Evolutionary conservation across 2,329 filamentous ascomycete genomes (phyloP).

Genomic region (Huntiella decipiens): DNA sequence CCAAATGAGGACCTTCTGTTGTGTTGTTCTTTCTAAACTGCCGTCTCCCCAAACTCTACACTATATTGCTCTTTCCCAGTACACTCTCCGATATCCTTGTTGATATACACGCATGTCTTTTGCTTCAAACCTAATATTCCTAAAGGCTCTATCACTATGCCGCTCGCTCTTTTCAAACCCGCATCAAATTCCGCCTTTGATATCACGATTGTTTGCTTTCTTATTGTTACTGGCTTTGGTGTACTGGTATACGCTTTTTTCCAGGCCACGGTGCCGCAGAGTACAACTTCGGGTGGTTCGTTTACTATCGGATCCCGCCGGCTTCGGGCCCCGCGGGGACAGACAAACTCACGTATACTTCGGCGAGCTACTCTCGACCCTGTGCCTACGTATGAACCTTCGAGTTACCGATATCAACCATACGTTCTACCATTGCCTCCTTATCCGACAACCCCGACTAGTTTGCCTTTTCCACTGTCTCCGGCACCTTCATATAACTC

Average conservation of each 20-base stretch:
- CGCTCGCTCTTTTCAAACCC: background rate
- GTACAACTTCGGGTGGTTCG: background rate
- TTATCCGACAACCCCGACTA: background rate
- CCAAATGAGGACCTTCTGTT: no score
- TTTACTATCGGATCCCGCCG: background rate
- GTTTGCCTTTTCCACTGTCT: background rate
- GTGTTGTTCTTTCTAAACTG: no score
- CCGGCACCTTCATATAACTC: conserved; percentile 1
- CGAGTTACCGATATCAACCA: conserved; percentile 1
- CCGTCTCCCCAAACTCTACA: no score
- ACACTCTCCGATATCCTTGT: no score
- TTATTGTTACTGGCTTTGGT: conserved; percentile 9
- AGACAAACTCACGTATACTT: background rate
- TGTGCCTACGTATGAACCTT: conserved; percentile 9
- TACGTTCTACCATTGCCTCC: background rate
- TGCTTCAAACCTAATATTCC: background rate
- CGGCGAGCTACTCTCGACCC: conserved; percentile 6
- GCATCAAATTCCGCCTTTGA: conserved; percentile 2
- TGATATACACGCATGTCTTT: no score
- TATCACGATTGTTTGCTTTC: conserved; percentile 6
- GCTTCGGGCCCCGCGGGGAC: no score
- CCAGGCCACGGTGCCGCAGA: background rate
- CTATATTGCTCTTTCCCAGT: no score
- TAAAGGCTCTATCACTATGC: background rate
- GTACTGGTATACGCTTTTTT: conserved; percentile 8